phyloP scores from a whole-genome alignment of 2,329 filamentous ascomycete species.

The Aspergillus sp. region DNA sequence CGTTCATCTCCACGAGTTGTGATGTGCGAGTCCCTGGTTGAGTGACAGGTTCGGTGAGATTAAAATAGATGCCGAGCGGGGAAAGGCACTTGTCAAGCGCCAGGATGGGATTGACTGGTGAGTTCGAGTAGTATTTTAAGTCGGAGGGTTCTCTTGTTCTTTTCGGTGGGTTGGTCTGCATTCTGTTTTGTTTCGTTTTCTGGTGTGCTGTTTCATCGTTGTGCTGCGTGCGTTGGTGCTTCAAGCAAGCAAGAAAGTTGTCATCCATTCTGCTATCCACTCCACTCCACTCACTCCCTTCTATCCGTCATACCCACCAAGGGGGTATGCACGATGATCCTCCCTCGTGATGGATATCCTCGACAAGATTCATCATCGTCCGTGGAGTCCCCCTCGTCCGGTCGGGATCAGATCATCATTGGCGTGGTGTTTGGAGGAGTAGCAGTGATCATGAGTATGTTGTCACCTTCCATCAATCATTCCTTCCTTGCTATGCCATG shows the following conservation, averaged over 20 bases:
- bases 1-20: not conserved
- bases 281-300: not conserved
- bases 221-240: not conserved
- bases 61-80: constrained; percentile 2
- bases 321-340: not conserved
- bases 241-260: not conserved
- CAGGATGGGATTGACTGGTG: not conserved
- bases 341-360: not conserved
- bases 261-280: not conserved
- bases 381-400: not conserved
- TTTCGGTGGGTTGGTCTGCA: not conserved
- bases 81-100: not conserved
- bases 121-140: not conserved
- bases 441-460: constrained; percentile 28
- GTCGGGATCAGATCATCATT: constrained; percentile 25
- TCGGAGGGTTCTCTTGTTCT: not conserved
- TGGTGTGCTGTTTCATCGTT: not conserved
- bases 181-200: not conserved
- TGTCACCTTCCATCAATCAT: not conserved
- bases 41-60: not conserved
- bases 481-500: not conserved
- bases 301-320: not conserved
- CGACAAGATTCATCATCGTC: not conserved
- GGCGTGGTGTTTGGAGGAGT: constrained; percentile 33
- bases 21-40: not conserved